Conservation (phyloP, 2,329 filamentous ascomycete genomes). For the Colletotrichum godetiae region DNA sequence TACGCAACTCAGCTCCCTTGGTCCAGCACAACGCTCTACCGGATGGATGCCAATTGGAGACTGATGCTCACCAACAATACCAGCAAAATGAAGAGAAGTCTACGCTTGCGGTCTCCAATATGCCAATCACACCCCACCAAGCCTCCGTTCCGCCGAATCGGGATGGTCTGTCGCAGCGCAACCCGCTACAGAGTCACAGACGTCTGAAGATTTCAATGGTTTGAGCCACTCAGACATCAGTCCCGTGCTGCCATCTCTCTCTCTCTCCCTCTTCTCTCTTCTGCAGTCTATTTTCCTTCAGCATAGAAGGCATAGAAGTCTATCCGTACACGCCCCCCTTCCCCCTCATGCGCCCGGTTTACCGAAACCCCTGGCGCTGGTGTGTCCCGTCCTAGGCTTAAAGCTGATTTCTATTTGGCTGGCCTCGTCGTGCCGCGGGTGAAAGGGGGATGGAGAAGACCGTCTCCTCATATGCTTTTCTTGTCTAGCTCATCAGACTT, state of each 20-base stretch:
- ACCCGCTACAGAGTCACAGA: conserved; percentile 34
- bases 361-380: conserved; percentile 26
- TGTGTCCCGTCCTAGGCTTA: neutral
- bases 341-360: conserved; percentile 3
- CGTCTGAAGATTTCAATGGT: conserved; percentile 31
- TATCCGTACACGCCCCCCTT: conserved; percentile 16
- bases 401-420: neutral
- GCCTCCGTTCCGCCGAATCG: conserved; percentile 37
- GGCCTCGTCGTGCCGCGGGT: conserved; percentile 25
- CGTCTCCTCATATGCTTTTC: conserved; percentile 31
- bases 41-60: neutral
- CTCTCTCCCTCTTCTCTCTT: neutral
- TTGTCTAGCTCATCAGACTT: neutral
- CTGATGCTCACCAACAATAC: neutral
- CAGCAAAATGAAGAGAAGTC: neutral
- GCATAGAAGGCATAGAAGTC: conserved; percentile 3
- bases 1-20: conserved; percentile 16
- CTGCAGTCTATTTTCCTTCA: neutral
- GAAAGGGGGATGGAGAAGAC: conserved; percentile 14
- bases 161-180: conserved; percentile 26
- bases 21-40: conserved; percentile 15
- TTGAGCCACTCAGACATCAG: conserved; percentile 22
- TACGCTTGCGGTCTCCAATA: conserved; percentile 19
- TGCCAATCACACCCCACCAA: neutral
- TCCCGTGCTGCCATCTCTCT: neutral